These are phyloP conservation scores for Cardamine occulta DNA, from an alignment of 345 rosid genomes.

Conservation along the genomic window DNA sequence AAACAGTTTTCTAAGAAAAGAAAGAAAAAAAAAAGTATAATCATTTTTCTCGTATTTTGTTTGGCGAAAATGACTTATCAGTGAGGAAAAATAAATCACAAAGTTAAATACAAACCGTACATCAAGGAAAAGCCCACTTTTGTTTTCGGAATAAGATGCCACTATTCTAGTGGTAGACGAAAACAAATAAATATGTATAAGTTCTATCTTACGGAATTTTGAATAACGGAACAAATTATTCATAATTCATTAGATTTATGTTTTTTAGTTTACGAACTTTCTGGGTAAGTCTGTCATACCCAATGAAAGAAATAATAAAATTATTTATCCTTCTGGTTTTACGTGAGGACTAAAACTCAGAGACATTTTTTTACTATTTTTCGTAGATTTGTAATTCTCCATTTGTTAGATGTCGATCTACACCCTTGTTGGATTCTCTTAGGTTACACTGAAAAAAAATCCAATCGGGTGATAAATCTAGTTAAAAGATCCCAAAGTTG, in stretches of 20 bases:
- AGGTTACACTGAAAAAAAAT: neutral
- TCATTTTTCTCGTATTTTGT: slow-evolving; percentile 36
- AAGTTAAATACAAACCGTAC: slow-evolving; percentile 31
- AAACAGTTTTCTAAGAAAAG: neutral
- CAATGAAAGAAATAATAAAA: neutral
- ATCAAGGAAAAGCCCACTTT: slow-evolving; percentile 31
- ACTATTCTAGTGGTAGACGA: slow-evolving; percentile 10
- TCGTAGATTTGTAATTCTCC: neutral
- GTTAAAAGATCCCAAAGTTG: neutral
- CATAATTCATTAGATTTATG: neutral
- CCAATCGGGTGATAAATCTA: neutral
- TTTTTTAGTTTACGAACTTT: neutral
- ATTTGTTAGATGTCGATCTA: too few species aligned
- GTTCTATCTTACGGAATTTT: neutral
- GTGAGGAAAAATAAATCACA: slow-evolving; percentile 31
- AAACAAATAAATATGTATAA: neutral
- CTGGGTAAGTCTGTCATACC: neutral
- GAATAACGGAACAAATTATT: neutral
- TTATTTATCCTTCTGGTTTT: neutral
- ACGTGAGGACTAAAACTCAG: neutral
- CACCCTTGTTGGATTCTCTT: neutral
- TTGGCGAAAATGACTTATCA: slow-evolving; percentile 44
- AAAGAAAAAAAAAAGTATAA: slow-evolving; percentile 10
- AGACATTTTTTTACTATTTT: neutral
- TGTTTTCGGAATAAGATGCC: slow-evolving; percentile 31